These are phyloP conservation scores for Russula dissimulans DNA, from an alignment of 768 basidiomycete genomes.

Conservation along the genomic window DNA sequence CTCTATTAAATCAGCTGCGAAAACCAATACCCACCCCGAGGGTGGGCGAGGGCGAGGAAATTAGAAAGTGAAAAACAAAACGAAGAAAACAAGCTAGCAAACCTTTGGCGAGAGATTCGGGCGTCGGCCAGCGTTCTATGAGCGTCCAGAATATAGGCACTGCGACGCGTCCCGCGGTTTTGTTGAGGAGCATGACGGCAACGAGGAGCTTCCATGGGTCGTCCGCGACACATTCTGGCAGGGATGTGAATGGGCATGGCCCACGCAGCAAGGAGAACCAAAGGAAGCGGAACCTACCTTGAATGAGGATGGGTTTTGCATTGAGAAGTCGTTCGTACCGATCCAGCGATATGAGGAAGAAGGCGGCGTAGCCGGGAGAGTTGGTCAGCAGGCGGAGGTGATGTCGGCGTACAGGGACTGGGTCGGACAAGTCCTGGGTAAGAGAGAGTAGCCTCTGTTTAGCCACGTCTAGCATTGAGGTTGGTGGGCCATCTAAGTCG, in stretches of 20 bases:
- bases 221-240: slow-evolving; percentile 39
- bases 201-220: slow-evolving; percentile 66
- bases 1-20: slow-evolving; percentile 35
- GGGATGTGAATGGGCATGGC: background rate
- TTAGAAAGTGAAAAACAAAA: too few species aligned
- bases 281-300: slow-evolving; percentile 17
- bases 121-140: slow-evolving; percentile 47
- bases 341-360: slow-evolving; percentile 12
- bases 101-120: slow-evolving; percentile 49
- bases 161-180: slow-evolving; percentile 53
- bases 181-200: slow-evolving; percentile 59
- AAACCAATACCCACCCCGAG: background rate
- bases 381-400: slow-evolving; percentile 10
- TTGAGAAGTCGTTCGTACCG: slow-evolving; percentile 9
- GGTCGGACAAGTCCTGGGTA: background rate
- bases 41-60: background rate
- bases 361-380: slow-evolving; percentile 15
- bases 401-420: background rate
- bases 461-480: background rate
- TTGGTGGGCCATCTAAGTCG: slow-evolving; percentile 4
- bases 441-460: background rate
- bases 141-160: slow-evolving; percentile 59
- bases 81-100: slow-evolving; percentile 1
- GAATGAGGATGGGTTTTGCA: slow-evolving; percentile 25
- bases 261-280: background rate